phyloP scores from a whole-genome alignment of 2,329 filamentous ascomycete genomes.

The Neofusicoccum kwambonambiense region DNA sequence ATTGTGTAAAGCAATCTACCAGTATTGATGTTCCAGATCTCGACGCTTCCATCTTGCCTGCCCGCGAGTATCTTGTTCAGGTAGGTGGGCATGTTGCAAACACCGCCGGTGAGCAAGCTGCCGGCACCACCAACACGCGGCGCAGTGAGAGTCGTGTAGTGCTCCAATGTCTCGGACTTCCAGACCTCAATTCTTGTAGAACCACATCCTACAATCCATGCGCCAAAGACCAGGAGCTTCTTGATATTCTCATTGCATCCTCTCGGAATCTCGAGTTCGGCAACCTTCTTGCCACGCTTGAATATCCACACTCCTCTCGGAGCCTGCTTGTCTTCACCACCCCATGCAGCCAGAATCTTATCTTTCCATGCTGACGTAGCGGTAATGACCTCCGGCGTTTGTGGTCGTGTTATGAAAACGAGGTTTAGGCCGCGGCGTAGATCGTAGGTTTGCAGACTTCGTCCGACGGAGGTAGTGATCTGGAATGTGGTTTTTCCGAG shows the following conservation, averaged over 20 bases:
- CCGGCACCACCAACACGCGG: constrained; percentile 59
- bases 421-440: constrained; percentile 85
- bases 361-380: constrained; percentile 87
- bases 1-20: constrained; percentile 90
- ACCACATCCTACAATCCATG: constrained; percentile 84
- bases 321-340: constrained; percentile 54
- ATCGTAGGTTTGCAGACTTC: constrained; percentile 92
- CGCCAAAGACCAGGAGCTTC: constrained; percentile 79
- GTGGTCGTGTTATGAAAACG: constrained; percentile 87
- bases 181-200: constrained; percentile 79
- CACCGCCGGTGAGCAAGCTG: constrained; percentile 71
- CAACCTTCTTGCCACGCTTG: constrained; percentile 83
- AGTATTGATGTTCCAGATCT: constrained; percentile 97
- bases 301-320: constrained; percentile 81
- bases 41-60: constrained; percentile 80
- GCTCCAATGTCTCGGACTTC: constrained; percentile 78
- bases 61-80: constrained; percentile 95
- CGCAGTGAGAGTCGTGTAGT: constrained; percentile 78
- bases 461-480: constrained; percentile 91
- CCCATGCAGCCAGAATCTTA: constrained; percentile 86
- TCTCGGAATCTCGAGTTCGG: constrained; percentile 67
- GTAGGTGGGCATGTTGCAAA: constrained; percentile 89
- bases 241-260: constrained; percentile 69
- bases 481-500: constrained; percentile 95
- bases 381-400: constrained; percentile 82